Evolutionary conservation across 192 early-diverging fungal genomes (phyloP), one percentile per base, ranked within the genome.

Genomic region (Coemansia sp.): DNA sequence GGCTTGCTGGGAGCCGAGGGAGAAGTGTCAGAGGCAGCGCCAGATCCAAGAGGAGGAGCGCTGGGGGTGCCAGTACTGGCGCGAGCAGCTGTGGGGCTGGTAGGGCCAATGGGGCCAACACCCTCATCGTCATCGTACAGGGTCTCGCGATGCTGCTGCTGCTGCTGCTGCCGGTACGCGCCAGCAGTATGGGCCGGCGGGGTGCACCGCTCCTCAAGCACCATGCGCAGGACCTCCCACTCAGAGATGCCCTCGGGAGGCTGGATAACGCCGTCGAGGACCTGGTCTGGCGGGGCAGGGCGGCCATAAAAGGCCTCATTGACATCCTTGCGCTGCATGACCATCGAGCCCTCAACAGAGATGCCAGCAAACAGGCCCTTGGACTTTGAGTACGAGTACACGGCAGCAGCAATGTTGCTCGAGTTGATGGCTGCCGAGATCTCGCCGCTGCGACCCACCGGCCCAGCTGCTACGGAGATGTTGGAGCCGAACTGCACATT

Each of bases 361-460:
- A 93, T 86, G 25, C 96, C 96, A 6, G 93, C 96, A 89, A 97
- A 97, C 59, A 98, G 85, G 25, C 96, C 96, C 76, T 90, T 92
- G 32, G 92, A 89, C 70, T 96, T 96, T 60, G 92, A 91, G 82
- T 98, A 98, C 58, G 93, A 94, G 82, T 94, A 98, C 37, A 96
- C 91, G 25, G 94, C 93, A 54, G 51, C 51, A 1, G 96, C 92
- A 25, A 94, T 73, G 46, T 90, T 89, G 47, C 89, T 82, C 6
- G 75, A 64, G 29, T 90, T 85, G 36, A 87, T 79, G 0, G 91
- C 88, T 2, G 88, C 94, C 60, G 88, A 89, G 14, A 92, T 89
- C 77, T 98, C 96, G 17, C 92, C 92, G 35, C 86, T 88, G 57
- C 95, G 80, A 39, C 96, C 95, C 62, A 93, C 80, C 7, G 92